Percentiles rank a stretch among this genome's conserved stretches.
Evolutionary conservation across 805 yeast genomes (phyloP).

Genomic region (Phaffomyces antillensis): DNA sequence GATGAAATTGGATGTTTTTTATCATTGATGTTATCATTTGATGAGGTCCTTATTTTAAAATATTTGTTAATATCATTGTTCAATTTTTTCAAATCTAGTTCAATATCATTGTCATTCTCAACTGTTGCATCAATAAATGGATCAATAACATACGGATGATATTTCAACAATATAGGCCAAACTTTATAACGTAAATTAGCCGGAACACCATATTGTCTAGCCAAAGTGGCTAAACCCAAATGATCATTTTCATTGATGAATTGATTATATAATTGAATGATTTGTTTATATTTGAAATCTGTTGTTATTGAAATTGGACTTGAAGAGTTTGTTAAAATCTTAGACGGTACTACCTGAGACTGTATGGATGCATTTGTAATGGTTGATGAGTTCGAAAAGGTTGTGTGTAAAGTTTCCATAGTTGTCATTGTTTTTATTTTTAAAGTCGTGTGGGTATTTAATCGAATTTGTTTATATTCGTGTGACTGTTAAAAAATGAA

Average conservation of each 20-base stretch:
- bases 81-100: slow-evolving; percentile 29
- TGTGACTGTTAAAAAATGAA: slow-evolving; percentile 4
- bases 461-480: slow-evolving; percentile 1
- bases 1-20: not conserved
- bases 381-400: slow-evolving; percentile 16
- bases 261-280: slow-evolving; percentile 44
- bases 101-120: slow-evolving; percentile 28
- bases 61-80: slow-evolving; percentile 56
- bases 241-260: slow-evolving; percentile 56
- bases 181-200: slow-evolving; percentile 68
- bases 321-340: slow-evolving; percentile 2
- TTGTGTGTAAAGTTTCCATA: slow-evolving; percentile 12
- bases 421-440: slow-evolving; percentile 1
- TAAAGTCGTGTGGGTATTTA: slow-evolving; percentile 2
- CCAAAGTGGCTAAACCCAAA: slow-evolving; percentile 69
- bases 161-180: slow-evolving; percentile 78
- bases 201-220: slow-evolving; percentile 81
- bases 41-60: slow-evolving; percentile 33
- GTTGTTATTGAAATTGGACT: slow-evolving; percentile 9
- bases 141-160: slow-evolving; percentile 76
- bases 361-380: not conserved
- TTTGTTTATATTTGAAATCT: not conserved
- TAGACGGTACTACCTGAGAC: slow-evolving; percentile 1
- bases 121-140: slow-evolving; percentile 57
- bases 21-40: not conserved